Base-by-base conservation (phyloP, 2,329 filamentous ascomycete genomes). In the Phialophora chinensis region DNA sequence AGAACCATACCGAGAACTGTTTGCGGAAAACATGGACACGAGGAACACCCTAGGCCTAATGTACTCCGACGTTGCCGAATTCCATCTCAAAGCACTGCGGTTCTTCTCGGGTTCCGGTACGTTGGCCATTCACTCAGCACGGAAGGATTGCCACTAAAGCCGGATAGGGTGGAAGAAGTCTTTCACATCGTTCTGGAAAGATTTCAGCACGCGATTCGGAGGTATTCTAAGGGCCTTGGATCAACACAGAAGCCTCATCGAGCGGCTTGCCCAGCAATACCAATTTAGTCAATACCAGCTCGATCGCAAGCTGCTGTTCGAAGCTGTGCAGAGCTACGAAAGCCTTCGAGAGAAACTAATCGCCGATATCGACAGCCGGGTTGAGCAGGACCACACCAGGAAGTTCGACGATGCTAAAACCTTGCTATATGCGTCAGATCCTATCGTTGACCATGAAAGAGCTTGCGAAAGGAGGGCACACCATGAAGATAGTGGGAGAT, bases 181-280 rank as follows among this genome's bases (percentile, higher is more conserved):
- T 11, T 76, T 75, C 50, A 57, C 65, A 2, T 68, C 73, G 14
- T 66, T 71, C n/a, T 76, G 74, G 74, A 64, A 69, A 49, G 68
- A 70, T 10, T 72, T 61, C 61, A 69, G 69, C 25, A 33, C 70
- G 31, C 66, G 65, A 35, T 67, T 72, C 33, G 38, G 59, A 2
- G 61, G 35, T 20, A 73, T 72, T 10, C 61, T 74, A 11, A 59
- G 62, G 7, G 71, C 71, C n/a, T 66, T 76, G 27, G 33, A 38
- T 17, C 52, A 55, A 11, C 70, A 72, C 42, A 62, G 60, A 11
- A 57, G 29, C 10, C 57, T 75, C 17, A 68, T 76, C 44, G 69
- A 74, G 47, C 69, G 20, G 17, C 65, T 74, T 60, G 67, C 68
- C 23, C 71, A 50, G 4, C 17, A 72, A 6, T 20, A 63, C n/a